Evolutionary conservation across 2,329 filamentous ascomycete genomes (phyloP).

Genomic region (Scorias spongiosa): DNA sequence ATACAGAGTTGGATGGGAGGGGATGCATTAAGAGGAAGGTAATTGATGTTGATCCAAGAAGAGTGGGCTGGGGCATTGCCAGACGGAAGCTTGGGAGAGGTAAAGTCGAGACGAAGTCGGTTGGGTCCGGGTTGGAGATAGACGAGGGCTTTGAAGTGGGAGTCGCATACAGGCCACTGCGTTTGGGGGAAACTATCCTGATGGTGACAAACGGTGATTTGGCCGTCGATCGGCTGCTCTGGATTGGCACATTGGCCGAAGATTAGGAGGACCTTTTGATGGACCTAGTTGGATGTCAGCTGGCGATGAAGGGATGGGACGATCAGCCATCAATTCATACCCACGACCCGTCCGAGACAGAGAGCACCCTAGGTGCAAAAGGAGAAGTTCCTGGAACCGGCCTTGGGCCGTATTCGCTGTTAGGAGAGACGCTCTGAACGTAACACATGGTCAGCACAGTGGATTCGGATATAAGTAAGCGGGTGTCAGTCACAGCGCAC

Average conservation of each 20-base stretch:
- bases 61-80: conserved; percentile 56
- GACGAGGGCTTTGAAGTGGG: conserved; percentile 80
- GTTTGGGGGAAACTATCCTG: conserved; percentile 74
- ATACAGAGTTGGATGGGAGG: conserved; percentile 85
- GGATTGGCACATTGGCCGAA: conserved; percentile 69
- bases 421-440: conserved; percentile 25
- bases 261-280: conserved; percentile 77
- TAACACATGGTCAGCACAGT: conserved; percentile 1
- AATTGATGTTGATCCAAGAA: conserved; percentile 69
- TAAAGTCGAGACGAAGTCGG: conserved; percentile 71
- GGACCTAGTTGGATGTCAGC: conserved; percentile 43
- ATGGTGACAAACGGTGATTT: conserved; percentile 60
- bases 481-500: neutral
- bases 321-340: conserved; percentile 32
- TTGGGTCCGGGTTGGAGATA: conserved; percentile 89
- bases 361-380: conserved; percentile 66
- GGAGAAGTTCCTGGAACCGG: conserved; percentile 41
- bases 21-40: conserved; percentile 60
- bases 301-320: neutral
- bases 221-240: conserved; percentile 59
- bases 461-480: neutral
- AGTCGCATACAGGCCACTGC: conserved; percentile 75
- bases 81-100: conserved; percentile 61
- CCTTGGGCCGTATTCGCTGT: conserved; percentile 21
- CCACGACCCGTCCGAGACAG: conserved; percentile 70